Conservation (phyloP, 148 eudicot species). For the Pharnaceum exiguum region DNA sequence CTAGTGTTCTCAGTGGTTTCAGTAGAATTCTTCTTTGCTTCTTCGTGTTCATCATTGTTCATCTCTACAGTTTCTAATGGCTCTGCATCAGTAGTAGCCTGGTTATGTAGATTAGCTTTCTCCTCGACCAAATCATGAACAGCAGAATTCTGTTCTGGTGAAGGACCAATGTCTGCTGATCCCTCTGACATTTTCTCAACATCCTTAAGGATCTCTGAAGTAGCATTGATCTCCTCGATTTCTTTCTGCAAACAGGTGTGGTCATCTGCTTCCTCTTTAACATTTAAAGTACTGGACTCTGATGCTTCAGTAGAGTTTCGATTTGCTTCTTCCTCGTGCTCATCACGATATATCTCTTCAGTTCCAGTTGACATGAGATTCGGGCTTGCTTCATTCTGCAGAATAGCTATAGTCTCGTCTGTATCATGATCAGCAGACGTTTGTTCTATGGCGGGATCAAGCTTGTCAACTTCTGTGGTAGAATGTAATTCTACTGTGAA, state of each 20-base stretch:
- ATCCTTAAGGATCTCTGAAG: background rate
- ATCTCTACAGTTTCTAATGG: background rate
- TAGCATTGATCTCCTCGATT: conserved; percentile 1
- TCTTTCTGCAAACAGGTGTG: background rate
- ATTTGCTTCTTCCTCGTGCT: background rate
- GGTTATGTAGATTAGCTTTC: background rate
- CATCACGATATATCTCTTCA: background rate
- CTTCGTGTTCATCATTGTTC: background rate
- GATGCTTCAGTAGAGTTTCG: background rate
- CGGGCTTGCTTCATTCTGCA: background rate
- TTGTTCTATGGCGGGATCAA: no score
- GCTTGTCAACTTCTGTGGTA: background rate
- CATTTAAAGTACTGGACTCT: background rate
- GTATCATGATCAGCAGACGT: background rate
- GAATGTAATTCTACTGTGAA: background rate
- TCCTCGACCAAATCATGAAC: background rate
- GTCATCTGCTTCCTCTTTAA: background rate
- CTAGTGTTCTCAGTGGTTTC: background rate
- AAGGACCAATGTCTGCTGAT: background rate
- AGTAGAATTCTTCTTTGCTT: background rate
- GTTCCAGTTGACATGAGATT: background rate
- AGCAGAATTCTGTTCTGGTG: background rate
- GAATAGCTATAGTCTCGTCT: background rate
- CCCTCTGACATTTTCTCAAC: background rate
- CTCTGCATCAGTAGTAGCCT: background rate